phyloP scores from a whole-genome alignment of 148 eudicot species.

The Cornus controversa region DNA sequence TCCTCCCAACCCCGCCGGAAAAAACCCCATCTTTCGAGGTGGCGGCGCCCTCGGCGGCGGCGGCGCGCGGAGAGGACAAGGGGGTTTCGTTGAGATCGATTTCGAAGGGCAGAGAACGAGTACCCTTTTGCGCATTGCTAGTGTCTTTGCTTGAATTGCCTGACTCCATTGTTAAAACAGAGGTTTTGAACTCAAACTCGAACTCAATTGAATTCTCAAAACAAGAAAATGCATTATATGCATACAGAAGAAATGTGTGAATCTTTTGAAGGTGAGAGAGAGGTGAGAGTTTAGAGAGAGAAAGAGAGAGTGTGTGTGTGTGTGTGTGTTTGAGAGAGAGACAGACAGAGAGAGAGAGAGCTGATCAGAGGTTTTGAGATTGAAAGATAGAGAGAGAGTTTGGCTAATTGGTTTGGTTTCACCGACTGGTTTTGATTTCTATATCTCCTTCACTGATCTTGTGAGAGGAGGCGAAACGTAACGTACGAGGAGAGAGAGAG shows the following conservation, averaged over 20 bases:
- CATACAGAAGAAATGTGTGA: not conserved
- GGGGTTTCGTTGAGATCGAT: conserved; percentile 38
- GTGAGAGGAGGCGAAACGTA: conserved; percentile 2
- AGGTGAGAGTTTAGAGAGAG: not conserved
- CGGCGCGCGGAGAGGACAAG: conserved; percentile 24
- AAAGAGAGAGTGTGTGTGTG: not conserved
- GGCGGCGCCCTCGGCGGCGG: not conserved
- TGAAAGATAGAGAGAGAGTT: not conserved
- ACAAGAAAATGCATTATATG: conserved; percentile 1
- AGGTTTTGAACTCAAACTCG: not conserved
- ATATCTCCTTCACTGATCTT: not conserved
- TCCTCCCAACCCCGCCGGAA: not conserved
- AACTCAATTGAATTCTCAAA: conserved; percentile 9
- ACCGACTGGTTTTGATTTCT: not conserved
- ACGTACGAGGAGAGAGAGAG: conserved; percentile 9
- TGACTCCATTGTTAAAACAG: conserved; percentile 8
- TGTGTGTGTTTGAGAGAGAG: too few species aligned
- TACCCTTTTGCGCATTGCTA: conserved; percentile 9
- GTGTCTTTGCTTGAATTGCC: conserved; percentile 12
- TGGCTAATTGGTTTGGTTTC: not conserved
- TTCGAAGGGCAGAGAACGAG: conserved; percentile 15
- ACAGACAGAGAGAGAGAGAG: not conserved
- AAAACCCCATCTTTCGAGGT: not conserved
- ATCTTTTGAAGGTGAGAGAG: not conserved
- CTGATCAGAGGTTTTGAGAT: not conserved